Conservation (phyloP, 176 grass and related monocot genomes). For the Poa annua region DNA sequence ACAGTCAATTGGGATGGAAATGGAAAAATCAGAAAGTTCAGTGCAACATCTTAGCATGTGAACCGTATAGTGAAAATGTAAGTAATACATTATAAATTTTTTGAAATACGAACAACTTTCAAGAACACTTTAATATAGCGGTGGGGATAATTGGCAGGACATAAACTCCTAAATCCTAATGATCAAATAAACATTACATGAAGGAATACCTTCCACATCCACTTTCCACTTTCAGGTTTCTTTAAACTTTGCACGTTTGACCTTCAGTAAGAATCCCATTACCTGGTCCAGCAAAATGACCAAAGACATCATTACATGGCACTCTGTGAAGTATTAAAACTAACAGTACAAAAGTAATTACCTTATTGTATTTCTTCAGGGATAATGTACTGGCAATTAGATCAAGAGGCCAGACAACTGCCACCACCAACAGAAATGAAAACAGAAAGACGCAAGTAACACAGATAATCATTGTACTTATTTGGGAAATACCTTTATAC, state of each 20-base stretch:
- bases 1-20: too few species aligned
- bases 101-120: too few species aligned
- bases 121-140: too few species aligned
- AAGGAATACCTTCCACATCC: constrained; percentile 87
- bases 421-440: constrained; percentile 44
- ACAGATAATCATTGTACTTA: constrained; percentile 25
- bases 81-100: too few species aligned
- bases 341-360: constrained; percentile 44
- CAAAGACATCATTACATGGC: constrained; percentile 21
- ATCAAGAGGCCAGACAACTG: constrained; percentile 96
- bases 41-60: too few species aligned
- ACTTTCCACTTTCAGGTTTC: constrained; percentile 92
- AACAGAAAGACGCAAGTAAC: constrained; percentile 7
- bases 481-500: constrained; percentile 79
- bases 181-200: too few species aligned
- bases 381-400: constrained; percentile 81
- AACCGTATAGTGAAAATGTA: too few species aligned
- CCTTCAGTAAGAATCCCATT: constrained; percentile 98
- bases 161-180: too few species aligned
- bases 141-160: too few species aligned
- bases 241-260: constrained; percentile 91
- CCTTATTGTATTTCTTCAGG: constrained; percentile 96
- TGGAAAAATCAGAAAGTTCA: too few species aligned
- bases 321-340: background rate
- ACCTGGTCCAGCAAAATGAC: constrained; percentile 54